Percentiles rank a stretch among this genome's conserved stretches.
Evolutionary conservation across 192 early-diverging fungal genomes (phyloP).

Genomic region (Coemansia sp.): DNA sequence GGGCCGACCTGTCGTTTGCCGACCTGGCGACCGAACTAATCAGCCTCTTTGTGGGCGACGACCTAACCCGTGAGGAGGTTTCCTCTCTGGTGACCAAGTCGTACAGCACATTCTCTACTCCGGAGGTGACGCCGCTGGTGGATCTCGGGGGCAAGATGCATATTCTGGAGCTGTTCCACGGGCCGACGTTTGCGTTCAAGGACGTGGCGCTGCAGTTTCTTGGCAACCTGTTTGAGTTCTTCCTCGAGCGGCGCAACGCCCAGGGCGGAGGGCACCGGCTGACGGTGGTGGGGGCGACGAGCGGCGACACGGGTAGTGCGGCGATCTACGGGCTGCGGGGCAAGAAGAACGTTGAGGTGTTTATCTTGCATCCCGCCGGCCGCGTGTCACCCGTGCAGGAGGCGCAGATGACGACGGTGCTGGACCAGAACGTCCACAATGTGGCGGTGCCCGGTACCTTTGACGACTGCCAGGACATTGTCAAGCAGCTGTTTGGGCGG

Average conservation of each 20-base stretch:
- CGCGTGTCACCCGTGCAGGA: conserved; percentile 94
- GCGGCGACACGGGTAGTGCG: conserved; percentile 97
- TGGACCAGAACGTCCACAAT: conserved; percentile 92
- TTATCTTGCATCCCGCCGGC: conserved; percentile 89
- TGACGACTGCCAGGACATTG: conserved; percentile 97
- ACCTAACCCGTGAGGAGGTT: conserved; percentile 78
- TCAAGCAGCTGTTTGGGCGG: conserved; percentile 88
- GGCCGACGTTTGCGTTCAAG: conserved; percentile 98
- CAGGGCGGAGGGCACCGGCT: conserved; percentile 53
- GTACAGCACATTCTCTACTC: conserved; percentile 75
- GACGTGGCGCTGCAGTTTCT: conserved; percentile 96
- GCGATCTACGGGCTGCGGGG: conserved; percentile 95
- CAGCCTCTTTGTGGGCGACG: conserved; percentile 79
- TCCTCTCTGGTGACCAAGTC: conserved; percentile 64
- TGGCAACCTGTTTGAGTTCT: conserved; percentile 98
- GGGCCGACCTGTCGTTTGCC: conserved; percentile 73
- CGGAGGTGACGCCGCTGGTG: conserved; percentile 82
- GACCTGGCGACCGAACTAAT: conserved; percentile 85
- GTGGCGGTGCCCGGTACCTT: conserved; percentile 93
- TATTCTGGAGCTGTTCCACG: conserved; percentile 93
- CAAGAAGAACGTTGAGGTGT: conserved; percentile 90
- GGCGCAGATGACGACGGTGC: conserved; percentile 97
- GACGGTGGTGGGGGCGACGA: conserved; percentile 94
- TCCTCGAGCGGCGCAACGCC: conserved; percentile 66
- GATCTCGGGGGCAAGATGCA: conserved; percentile 18